phyloP scores from a whole-genome alignment of 2,329 filamentous ascomycete genomes.

The Penicillium glabrum region DNA sequence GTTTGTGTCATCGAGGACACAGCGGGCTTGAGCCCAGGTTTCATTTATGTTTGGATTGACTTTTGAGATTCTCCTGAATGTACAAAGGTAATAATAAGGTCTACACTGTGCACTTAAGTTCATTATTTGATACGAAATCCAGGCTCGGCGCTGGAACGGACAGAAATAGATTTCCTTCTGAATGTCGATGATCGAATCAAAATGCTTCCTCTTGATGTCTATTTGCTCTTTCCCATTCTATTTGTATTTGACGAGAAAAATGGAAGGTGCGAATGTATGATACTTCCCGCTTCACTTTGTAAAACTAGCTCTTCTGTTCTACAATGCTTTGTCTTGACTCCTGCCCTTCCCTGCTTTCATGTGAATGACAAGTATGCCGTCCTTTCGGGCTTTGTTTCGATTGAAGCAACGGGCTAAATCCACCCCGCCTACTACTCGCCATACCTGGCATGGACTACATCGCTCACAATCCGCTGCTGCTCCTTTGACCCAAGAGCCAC shows the following conservation, averaged over 20 bases:
- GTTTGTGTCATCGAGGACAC: background rate
- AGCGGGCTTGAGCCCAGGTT: background rate
- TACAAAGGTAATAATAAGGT: slow-evolving; percentile 31
- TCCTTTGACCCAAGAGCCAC: slow-evolving; percentile 10
- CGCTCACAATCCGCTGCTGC: slow-evolving; percentile 9
- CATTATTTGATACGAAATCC: background rate
- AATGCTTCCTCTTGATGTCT: background rate
- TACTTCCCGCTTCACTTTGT: background rate
- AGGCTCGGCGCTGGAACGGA: slow-evolving; percentile 20
- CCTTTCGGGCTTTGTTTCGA: slow-evolving; percentile 11
- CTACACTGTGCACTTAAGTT: background rate
- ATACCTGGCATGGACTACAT: slow-evolving; percentile 10
- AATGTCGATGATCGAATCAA: slow-evolving; percentile 3
- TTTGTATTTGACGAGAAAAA: background rate
- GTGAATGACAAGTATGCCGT: slow-evolving; percentile 9
- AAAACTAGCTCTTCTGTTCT: background rate
- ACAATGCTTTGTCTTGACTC: background rate
- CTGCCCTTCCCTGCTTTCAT: background rate
- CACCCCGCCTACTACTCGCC: slow-evolving; percentile 5
- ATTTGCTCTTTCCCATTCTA: background rate
- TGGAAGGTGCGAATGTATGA: background rate
- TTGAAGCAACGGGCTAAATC: slow-evolving; percentile 1
- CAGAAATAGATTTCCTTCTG: slow-evolving; percentile 28
- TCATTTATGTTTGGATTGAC: slow-evolving; percentile 1
- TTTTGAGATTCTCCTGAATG: slow-evolving; percentile 22